These are phyloP conservation scores for Thielaviopsis populi DNA, from an alignment of 2,329 filamentous ascomycete species.

Conservation along the genomic window DNA sequence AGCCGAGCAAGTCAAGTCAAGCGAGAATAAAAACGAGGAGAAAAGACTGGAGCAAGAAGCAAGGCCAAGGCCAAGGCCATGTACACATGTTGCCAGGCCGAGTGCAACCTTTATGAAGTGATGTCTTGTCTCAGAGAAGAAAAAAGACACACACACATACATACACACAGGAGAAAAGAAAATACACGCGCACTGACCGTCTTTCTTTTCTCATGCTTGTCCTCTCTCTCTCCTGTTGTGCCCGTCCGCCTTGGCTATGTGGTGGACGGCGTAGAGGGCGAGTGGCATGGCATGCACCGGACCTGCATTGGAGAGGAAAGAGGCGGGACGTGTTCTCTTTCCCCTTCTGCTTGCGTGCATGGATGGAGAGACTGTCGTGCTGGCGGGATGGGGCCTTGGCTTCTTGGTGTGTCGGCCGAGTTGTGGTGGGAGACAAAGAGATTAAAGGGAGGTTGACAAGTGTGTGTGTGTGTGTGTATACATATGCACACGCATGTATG, in stretches of 20 bases:
- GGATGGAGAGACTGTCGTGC: neutral
- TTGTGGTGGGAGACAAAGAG: neutral
- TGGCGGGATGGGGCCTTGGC: too few relatives aligned
- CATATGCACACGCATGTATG: neutral
- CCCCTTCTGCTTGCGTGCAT: neutral
- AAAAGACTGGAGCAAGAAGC: neutral
- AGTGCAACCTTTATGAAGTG: neutral
- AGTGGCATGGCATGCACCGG: too few relatives aligned
- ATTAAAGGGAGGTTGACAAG: neutral
- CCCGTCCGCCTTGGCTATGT: too few relatives aligned
- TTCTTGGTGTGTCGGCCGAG: neutral
- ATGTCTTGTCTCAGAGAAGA: neutral
- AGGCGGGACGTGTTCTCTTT: too few relatives aligned
- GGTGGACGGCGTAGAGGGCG: too few relatives aligned
- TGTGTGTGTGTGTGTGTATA: neutral
- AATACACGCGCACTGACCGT: neutral
- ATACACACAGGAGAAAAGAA: neutral
- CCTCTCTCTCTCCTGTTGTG: too few relatives aligned
- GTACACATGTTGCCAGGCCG: neutral
- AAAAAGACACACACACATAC: too few relatives aligned
- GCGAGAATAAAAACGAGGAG: neutral
- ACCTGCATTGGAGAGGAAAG: too few relatives aligned
- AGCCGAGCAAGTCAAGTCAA: neutral
- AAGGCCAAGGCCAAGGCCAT: neutral
- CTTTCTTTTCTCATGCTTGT: neutral